These are phyloP conservation scores for Babjeviella inositovora DNA, from an alignment of 805 yeast genomes.

Conservation along the genomic window DNA sequence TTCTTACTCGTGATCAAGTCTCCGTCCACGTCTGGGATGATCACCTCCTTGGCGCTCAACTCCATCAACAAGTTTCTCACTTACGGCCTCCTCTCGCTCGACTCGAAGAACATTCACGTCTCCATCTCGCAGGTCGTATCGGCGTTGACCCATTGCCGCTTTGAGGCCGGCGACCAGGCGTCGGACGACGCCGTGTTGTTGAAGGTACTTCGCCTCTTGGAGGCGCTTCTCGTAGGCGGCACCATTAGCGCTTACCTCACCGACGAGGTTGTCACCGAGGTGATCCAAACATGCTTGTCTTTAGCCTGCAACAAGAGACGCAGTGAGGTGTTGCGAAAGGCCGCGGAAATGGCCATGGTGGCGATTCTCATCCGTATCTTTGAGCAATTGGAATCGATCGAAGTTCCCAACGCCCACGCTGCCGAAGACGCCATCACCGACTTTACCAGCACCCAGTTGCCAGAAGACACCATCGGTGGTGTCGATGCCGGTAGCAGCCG, in stretches of 20 bases:
- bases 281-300: conserved; percentile 79
- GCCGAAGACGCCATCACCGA: conserved; percentile 29
- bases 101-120: conserved; percentile 36
- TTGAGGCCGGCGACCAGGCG: conserved; percentile 86
- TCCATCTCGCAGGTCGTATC: conserved; percentile 52
- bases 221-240: too few species aligned
- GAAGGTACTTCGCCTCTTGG: conserved; percentile 66
- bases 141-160: conserved; percentile 83
- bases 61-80: conserved; percentile 62
- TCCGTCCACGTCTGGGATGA: conserved; percentile 71
- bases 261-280: conserved; percentile 75
- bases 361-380: conserved; percentile 58
- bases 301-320: conserved; percentile 87
- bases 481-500: conserved; percentile 7
- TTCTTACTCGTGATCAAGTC: conserved; percentile 73
- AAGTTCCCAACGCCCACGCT: conserved; percentile 18
- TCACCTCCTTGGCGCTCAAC: conserved; percentile 68
- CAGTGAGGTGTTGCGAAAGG: conserved; percentile 74
- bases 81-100: conserved; percentile 44
- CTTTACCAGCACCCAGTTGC: conserved; percentile 27
- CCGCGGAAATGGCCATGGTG: conserved; percentile 74
- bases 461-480: conserved; percentile 46
- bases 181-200: conserved; percentile 85
- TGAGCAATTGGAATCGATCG: conserved; percentile 36
- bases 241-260: conserved; percentile 50